phyloP scores from a whole-genome alignment of 257 asterid species.

The Petrea volubilis region DNA sequence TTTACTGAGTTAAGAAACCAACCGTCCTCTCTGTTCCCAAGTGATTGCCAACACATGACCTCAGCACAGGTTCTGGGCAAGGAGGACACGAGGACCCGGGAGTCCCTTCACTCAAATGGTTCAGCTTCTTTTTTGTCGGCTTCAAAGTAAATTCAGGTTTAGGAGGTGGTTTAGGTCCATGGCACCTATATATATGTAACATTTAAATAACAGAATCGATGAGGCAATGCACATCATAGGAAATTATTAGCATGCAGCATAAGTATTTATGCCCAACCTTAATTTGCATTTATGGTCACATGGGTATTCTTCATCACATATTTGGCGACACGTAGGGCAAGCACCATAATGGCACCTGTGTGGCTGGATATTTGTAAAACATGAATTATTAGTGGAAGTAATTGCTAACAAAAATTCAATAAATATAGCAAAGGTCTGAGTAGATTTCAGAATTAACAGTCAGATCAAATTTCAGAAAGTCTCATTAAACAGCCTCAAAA shows the following conservation, averaged over 20 bases:
- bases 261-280: slow-evolving; percentile 48
- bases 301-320: slow-evolving; percentile 71
- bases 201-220: slow-evolving; percentile 14
- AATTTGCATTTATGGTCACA: slow-evolving; percentile 87
- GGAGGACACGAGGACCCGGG: slow-evolving; percentile 87
- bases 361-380: slow-evolving; percentile 53
- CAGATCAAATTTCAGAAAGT: neutral
- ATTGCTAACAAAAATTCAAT: neutral
- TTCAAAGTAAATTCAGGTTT: slow-evolving; percentile 79
- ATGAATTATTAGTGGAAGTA: slow-evolving; percentile 14
- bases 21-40: slow-evolving; percentile 91
- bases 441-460: neutral
- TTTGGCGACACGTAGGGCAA: slow-evolving; percentile 76
- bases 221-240: slow-evolving; percentile 17
- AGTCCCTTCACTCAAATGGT: slow-evolving; percentile 45
- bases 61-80: slow-evolving; percentile 85
- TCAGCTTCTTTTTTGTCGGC: slow-evolving; percentile 77
- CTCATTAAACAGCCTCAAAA: neutral
- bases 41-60: slow-evolving; percentile 83
- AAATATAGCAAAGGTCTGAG: neutral
- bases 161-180: slow-evolving; percentile 89
- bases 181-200: slow-evolving; percentile 66
- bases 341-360: slow-evolving; percentile 97
- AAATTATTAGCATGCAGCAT: slow-evolving; percentile 6
- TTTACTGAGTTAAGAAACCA: slow-evolving; percentile 22